Evolutionary conservation across 441 rosid genomes (phyloP).

Genomic region (Mallotus repandus): DNA sequence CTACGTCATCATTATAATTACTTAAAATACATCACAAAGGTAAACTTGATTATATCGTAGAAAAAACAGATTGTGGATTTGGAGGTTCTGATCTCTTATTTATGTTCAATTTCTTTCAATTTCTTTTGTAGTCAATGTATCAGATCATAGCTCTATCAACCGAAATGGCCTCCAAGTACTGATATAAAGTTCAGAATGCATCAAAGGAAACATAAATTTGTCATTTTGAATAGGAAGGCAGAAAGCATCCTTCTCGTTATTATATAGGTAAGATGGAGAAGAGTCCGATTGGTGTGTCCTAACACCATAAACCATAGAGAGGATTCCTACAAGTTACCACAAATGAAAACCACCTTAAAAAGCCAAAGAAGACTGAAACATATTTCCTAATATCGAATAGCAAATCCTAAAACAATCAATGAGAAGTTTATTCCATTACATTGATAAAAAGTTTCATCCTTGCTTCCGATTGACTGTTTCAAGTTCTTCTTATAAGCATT

Average conservation of each 20-base stretch:
- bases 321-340: no score
- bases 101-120: no score
- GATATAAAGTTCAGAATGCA: not conserved
- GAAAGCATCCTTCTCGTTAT: no score
- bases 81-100: no score
- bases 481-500: not conserved
- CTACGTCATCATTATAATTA: not conserved
- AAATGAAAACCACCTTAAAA: no score
- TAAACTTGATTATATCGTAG: not conserved
- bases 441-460: not conserved
- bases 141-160: not conserved
- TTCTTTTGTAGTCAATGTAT: not conserved
- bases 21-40: not conserved
- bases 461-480: not conserved
- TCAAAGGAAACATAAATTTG: not conserved
- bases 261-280: not conserved
- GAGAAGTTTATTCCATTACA: not conserved
- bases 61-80: not conserved
- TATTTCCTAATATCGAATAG: not conserved
- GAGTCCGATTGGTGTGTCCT: no score
- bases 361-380: no score
- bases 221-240: not conserved
- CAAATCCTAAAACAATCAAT: not conserved
- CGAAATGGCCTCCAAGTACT: not conserved
- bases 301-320: no score